These are phyloP conservation scores for Didymella glomerata DNA, from an alignment of 2,329 filamentous ascomycete genomes.

Conservation along the genomic window DNA sequence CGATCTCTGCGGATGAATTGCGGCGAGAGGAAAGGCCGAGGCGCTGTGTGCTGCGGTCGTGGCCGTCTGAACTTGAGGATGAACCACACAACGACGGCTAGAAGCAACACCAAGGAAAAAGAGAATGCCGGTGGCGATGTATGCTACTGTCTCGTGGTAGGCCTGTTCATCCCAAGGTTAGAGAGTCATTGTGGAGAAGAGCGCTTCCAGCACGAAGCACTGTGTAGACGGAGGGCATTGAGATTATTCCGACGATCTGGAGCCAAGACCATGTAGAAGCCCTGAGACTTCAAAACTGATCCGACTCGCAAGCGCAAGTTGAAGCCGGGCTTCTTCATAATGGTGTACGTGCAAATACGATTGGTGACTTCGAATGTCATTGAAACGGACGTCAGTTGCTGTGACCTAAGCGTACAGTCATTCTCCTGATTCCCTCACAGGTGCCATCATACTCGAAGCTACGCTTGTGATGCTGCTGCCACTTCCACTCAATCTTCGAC, in stretches of 20 bases:
- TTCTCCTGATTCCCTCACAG: constrained; percentile 24
- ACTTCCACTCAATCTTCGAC: constrained; percentile 39
- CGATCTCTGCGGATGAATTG: neutral
- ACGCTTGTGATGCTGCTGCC: constrained; percentile 34
- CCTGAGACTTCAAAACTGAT: too few species aligned
- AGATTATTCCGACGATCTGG: too few species aligned
- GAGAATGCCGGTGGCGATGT: neutral
- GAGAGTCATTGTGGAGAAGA: neutral
- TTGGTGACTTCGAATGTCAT: neutral
- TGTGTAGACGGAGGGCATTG: neutral
- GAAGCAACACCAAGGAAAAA: neutral
- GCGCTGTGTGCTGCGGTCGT: neutral
- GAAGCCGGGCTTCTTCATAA: too few species aligned
- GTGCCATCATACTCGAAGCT: constrained; percentile 23
- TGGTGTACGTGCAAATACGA: too few species aligned
- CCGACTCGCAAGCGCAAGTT: too few species aligned
- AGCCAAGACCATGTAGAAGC: too few species aligned
- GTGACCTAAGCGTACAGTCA: constrained; percentile 4
- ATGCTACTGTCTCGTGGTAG: neutral
- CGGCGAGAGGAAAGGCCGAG: neutral
- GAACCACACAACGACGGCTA: neutral
- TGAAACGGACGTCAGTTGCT: neutral
- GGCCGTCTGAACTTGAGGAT: neutral
- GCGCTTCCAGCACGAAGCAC: neutral
- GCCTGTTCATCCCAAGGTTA: neutral